Evolutionary conservation across 805 yeast species (phyloP), one percentile per base, ranked within the genome.

Genomic region (Candida arabinofermentans): DNA sequence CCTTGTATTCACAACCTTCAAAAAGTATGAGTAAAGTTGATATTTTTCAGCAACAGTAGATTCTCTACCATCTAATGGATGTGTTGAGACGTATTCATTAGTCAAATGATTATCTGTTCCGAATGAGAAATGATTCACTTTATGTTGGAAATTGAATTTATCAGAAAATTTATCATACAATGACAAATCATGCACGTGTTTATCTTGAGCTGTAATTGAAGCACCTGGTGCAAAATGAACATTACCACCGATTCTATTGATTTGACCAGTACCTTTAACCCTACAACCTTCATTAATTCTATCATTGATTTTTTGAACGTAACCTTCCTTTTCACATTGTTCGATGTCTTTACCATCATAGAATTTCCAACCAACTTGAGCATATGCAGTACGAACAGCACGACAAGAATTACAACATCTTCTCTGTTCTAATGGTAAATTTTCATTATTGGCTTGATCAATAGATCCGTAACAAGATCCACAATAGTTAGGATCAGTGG

Each of bases 141-240:
- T 65, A 62, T 93, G 99, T 54, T 81, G 78, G 57, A 93, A 84
- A 47, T 85, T 77, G 62, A 86, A 80, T 45, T 76, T 77, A 42
- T 72, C 74, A 1, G 64, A 62, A 46, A 73, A 70, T 48, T 77
- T 70, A 24, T 68, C 66, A 65, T 76, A 93, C 40, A 87, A 70
- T 7, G 96, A 83, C 41, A 85, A 64, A 58, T 93, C 99, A 66
- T 93, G 99, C 44, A 77, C 72, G 61, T 93, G 99, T 38, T 74
- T 72, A 14, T 77, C 79, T 8, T 66, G 63, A 43, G 65, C 62
- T 30, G 81, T 75, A 54, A 71, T 72, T 2, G 95, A 80, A 21
- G 84, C 79, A 31, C 99, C 99, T 4, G 99, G 98, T 1, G 97
- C 96, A 72, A 93, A 89, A 67, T 93, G 98, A 48, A 93, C 66